Conservation (phyloP, 2,329 filamentous ascomycete species). For the Zarea fungicola region DNA sequence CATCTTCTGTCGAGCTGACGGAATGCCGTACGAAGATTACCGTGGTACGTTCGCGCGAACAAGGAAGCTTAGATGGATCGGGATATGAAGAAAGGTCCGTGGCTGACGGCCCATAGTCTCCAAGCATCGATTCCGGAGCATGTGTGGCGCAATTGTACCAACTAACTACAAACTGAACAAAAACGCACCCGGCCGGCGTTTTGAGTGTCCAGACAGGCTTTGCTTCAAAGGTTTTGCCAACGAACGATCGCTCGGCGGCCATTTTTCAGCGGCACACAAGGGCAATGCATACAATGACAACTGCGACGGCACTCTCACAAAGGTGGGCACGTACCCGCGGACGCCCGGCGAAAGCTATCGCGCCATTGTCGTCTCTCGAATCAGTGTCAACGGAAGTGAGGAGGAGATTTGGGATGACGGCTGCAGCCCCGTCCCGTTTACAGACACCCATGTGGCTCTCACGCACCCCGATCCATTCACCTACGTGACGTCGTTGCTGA, state of each 20-base stretch:
- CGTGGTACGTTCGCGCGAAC: neutral
- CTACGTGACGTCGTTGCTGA: neutral
- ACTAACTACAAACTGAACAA: neutral
- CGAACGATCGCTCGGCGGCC: conserved; percentile 9
- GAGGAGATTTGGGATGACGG: neutral
- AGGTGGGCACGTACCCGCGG: conserved; percentile 15
- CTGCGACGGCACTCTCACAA: conserved; percentile 27
- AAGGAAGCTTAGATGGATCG: neutral
- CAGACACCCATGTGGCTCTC: neutral
- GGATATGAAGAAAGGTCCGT: no score
- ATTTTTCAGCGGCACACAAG: conserved; percentile 17
- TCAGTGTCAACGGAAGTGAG: conserved; percentile 3
- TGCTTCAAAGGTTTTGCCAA: conserved; percentile 20
- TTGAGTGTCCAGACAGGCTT: conserved; percentile 25
- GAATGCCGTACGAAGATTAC: neutral
- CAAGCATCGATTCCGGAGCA: neutral
- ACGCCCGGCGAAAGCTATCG: neutral
- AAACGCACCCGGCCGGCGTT: conserved; percentile 13
- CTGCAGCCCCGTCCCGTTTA: neutral
- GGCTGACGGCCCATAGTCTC: no score
- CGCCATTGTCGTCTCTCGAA: conserved; percentile 22
- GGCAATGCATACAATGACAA: conserved; percentile 26
- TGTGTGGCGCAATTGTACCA: conserved; percentile 29
- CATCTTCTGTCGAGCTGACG: neutral
- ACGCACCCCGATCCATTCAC: conserved; percentile 3